Evolutionary conservation across 306 rosid genomes (phyloP), one percentile per base, ranked within the genome.

Genomic region (Cucurbita pepo): DNA sequence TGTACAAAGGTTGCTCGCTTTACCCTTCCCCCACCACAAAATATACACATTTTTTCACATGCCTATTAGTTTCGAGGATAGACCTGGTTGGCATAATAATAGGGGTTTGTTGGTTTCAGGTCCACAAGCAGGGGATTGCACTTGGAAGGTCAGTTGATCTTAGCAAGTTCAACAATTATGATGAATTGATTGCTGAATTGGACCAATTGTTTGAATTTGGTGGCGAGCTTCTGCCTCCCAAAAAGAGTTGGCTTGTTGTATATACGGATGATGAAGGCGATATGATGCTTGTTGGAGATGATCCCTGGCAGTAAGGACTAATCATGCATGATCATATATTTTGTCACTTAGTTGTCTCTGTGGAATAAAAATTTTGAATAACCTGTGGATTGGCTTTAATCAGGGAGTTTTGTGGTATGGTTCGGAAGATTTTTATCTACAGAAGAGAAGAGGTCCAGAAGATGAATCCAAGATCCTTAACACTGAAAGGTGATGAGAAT

Each of bases 231-330:
- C 71, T 72, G 65, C 86, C 86, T 63, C 85, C 89, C 1, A 80
- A 71, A 71, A 94, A 88, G 85, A 88, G 86, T 56, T 94, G 97
- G 99, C 80, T 91, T 75, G 79, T 91, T 67, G 96, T 94, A 45
- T 94, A 85, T 74, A 94, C 97, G 0, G 99, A 94, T 19, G 86
- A 89, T 58, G 99, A 94, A 82, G 96, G 88, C 10, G 99, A 94
- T 80, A 91, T 89, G 92, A 94, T 94, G 99, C 99, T 94, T 73
- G 99, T 89, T 73, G 99, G 99, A 36, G 99, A 94, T 76, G 99
- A 94, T 85, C 99, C 99, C 1, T 94, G 97, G 99, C 96, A 77
- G 99, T 94, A 89, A 87, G 99, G 55, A 81, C 73, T 62, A 75
- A 22, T 69, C 10, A 25, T 69, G 14, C 74, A 48, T 34, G 54